These are phyloP conservation scores for Arthroderma uncinatum DNA, from an alignment of 2,329 filamentous ascomycete species.

Conservation along the genomic window DNA sequence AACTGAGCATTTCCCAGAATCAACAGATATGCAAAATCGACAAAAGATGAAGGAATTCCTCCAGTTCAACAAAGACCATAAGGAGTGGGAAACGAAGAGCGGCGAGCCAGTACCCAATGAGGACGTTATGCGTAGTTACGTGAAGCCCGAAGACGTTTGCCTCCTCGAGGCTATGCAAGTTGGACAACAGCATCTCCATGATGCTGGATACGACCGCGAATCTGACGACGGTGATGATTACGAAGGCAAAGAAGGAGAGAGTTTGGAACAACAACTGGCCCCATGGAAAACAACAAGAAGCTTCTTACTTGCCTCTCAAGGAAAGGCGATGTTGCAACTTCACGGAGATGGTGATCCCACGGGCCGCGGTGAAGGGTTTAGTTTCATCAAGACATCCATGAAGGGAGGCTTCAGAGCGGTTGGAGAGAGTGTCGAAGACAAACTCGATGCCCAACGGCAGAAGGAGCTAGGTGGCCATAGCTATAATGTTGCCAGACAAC, in stretches of 20 bases:
- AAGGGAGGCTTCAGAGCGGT: slow-evolving; percentile 92
- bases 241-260: slow-evolving; percentile 58
- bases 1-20: slow-evolving; percentile 83
- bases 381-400: slow-evolving; percentile 96
- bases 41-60: slow-evolving; percentile 97
- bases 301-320: slow-evolving; percentile 83
- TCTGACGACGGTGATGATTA: slow-evolving; percentile 56
- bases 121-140: slow-evolving; percentile 68
- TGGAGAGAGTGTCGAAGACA: slow-evolving; percentile 77
- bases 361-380: slow-evolving; percentile 85
- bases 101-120: slow-evolving; percentile 70
- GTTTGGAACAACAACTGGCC: slow-evolving; percentile 76
- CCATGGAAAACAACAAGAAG: slow-evolving; percentile 97
- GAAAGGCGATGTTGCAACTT: slow-evolving; percentile 92
- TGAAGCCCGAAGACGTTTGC: slow-evolving; percentile 92
- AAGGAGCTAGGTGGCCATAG: slow-evolving; percentile 73
- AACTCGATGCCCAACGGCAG: slow-evolving; percentile 64
- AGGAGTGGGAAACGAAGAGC: slow-evolving; percentile 70
- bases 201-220: slow-evolving; percentile 70
- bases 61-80: slow-evolving; percentile 73
- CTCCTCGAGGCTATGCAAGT: slow-evolving; percentile 94
- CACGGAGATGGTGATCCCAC: slow-evolving; percentile 93
- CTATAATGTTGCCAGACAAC: slow-evolving; percentile 93
- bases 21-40: slow-evolving; percentile 87
- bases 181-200: slow-evolving; percentile 77